These are phyloP conservation scores for Fraxinus paxiana DNA, from an alignment of 305 asterid genomes.

Conservation along the genomic window DNA sequence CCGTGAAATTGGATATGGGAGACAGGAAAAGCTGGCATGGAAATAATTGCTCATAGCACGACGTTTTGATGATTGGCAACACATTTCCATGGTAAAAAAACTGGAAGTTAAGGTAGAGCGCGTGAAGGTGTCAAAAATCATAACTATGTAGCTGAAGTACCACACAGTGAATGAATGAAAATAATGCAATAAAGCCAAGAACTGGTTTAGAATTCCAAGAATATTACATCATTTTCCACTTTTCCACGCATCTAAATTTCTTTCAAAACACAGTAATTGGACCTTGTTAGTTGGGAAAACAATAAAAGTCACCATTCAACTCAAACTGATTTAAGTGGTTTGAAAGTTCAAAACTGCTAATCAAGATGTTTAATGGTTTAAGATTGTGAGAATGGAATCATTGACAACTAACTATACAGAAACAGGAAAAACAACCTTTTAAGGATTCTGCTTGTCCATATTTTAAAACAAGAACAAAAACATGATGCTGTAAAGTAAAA, in stretches of 20 bases:
- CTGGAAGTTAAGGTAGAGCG: background rate
- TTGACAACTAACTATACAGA: background rate
- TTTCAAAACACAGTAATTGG: background rate
- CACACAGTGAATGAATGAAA: background rate
- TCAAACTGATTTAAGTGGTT: background rate
- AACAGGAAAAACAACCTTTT: background rate
- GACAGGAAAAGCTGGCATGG: background rate
- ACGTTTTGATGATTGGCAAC: background rate
- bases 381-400: background rate
- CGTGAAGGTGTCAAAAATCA: background rate
- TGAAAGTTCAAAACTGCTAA: constrained; percentile 9
- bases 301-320: background rate
- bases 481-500: background rate
- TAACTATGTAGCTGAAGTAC: background rate
- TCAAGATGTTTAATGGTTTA: background rate
- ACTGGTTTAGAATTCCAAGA: background rate
- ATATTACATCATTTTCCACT: background rate
- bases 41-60: background rate
- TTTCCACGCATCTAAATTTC: background rate
- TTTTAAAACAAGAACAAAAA: background rate
- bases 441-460: background rate
- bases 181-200: constrained; percentile 3
- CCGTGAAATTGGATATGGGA: background rate
- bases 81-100: constrained; percentile 6
- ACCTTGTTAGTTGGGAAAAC: background rate